Base-by-base conservation (phyloP, 805 yeast genomes). In the Lipomyces chichibuensis region DNA sequence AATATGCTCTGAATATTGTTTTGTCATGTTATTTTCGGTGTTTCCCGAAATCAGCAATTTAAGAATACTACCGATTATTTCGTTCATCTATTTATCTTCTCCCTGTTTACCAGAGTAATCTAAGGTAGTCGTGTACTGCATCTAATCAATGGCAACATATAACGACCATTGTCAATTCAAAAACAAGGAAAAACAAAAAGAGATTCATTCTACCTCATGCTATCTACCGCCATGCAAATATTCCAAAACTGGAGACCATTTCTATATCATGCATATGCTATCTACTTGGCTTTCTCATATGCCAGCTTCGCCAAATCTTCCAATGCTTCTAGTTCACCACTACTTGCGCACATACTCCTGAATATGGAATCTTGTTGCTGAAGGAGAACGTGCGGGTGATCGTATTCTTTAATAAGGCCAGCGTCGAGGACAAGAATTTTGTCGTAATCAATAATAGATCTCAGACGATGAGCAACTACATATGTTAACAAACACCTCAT, bases 271-370 rank as follows among this genome's bases (percentile, higher is more conserved):
- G 39, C 39, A 11, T 11, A 37, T 11, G 39, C 39, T 37, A 37
- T 43, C 23, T 43, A 43, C 4, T 43, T 43, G 3, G 5, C 14
- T 9, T 52, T 52, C 23, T 65, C 65, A 56, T 59, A 62, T 85
- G 71, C 65, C 32, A 57, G 60, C 75, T 89, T 88, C 1, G 98
- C 95, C 66, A 90, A 77, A 71, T 84, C 85, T 25, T 86, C 81
- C 74, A 94, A 84, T 1, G 88, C 83, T 57, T 92, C 97, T 66
- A 94, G 81, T 77, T 94, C 98, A 60, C 99, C 99, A 75, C 96
- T 89, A 77, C 92, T 91, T 33, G 83, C 85, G 77, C 96, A 90
- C 95, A 90, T 90, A 63, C 85, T 81, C 73, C 84, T 82, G 79
- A 91, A 90, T n/a, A 84, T 77, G 46, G 90, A 83, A 33, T 82